These are phyloP conservation scores for Dipsacomyces acuminosporus DNA, from an alignment of 371 early-diverging fungal genomes.

Conservation along the genomic window DNA sequence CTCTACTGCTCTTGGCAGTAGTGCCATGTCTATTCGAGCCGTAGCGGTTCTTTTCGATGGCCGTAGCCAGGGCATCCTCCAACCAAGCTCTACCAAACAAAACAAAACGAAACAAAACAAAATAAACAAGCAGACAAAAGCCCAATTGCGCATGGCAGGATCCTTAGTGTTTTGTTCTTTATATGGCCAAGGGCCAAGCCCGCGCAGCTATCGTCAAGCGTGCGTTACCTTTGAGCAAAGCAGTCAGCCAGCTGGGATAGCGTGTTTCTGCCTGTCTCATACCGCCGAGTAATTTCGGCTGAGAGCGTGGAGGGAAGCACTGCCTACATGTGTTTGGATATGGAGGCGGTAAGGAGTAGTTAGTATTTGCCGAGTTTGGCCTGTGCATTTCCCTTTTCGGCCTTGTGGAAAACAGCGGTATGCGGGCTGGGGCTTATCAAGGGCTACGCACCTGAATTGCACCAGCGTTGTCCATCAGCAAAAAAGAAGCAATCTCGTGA, in stretches of 20 bases:
- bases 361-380: no score
- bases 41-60: slow-evolving; percentile 20
- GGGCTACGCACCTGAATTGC: neutral
- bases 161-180: no score
- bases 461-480: neutral
- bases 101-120: neutral
- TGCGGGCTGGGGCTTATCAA: no score
- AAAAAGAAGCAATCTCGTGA: no score
- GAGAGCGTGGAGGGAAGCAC: slow-evolving; percentile 9
- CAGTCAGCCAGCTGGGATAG: slow-evolving; percentile 27
- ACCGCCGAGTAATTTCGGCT: slow-evolving; percentile 28
- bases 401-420: no score
- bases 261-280: slow-evolving; percentile 14
- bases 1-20: neutral
- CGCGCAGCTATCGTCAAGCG: no score
- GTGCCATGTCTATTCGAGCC: no score
- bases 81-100: slow-evolving; percentile 16
- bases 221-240: slow-evolving; percentile 23
- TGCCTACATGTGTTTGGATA: no score
- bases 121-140: neutral
- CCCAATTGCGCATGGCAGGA: no score
- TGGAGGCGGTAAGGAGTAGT: no score
- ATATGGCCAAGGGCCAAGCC: no score
- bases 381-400: no score
- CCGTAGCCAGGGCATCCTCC: slow-evolving; percentile 22